These are phyloP conservation scores for Lupinus albus DNA, from an alignment of 306 rosid genomes.

Conservation along the genomic window DNA sequence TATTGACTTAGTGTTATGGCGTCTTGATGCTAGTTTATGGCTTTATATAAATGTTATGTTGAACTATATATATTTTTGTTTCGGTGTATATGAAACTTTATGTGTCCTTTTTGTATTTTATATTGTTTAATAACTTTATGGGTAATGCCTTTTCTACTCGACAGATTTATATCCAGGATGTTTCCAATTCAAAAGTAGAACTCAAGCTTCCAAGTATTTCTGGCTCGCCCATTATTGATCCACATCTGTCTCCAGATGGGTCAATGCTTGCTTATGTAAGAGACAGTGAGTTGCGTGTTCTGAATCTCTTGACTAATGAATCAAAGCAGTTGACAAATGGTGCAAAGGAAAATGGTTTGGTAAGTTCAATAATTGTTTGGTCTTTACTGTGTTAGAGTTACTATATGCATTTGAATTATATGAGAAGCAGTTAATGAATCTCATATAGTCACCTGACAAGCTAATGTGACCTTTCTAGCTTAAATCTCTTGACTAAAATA, in stretches of 20 bases:
- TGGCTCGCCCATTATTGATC: constrained; percentile 80
- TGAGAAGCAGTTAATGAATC: constrained; percentile 17
- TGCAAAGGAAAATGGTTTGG: constrained; percentile 65
- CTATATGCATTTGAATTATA: constrained; percentile 21
- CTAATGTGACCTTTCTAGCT: constrained; percentile 11
- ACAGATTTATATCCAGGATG: constrained; percentile 85
- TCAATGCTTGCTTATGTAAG: constrained; percentile 74
- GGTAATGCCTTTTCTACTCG: constrained; percentile 37
- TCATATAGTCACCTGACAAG: constrained; percentile 18
- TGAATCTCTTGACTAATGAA: constrained; percentile 62
- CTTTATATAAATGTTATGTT: constrained; percentile 1
- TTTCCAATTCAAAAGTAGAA: constrained; percentile 62
- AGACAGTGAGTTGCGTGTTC: constrained; percentile 76
- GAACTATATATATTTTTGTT: constrained; percentile 8
- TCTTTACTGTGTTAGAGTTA: constrained; percentile 23
- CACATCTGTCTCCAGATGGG: constrained; percentile 91
- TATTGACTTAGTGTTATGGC: constrained; percentile 19
- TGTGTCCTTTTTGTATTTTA: not conserved
- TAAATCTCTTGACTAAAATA: too few species aligned
- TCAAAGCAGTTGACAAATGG: constrained; percentile 78
- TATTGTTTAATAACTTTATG: constrained; percentile 24
- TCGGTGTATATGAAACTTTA: not conserved
- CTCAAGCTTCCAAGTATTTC: constrained; percentile 69
- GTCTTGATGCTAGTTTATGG: constrained; percentile 3
- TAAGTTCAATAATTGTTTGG: constrained; percentile 44